Evolutionary conservation across 768 basidiomycete species (phyloP), one percentile per base, ranked within the genome.

Genomic region (Pleurotus sapidus): DNA sequence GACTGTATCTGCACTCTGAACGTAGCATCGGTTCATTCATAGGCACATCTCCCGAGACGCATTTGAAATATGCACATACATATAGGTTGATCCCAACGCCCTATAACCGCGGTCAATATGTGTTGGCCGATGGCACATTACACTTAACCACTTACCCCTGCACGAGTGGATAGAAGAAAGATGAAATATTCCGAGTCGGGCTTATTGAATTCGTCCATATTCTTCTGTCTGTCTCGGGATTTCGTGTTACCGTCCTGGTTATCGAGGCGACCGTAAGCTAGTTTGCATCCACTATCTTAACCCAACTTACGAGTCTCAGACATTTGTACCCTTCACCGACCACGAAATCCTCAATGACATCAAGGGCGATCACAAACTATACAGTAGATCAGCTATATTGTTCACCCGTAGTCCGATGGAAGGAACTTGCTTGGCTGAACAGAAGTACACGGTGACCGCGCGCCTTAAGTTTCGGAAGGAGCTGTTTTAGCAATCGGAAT

Each of bases 201-300:
- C 39, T 83, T 86, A 71, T 99, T 98, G 78, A 91, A 99, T 60
- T 87, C 86, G 63, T 99, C 97, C 87, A 99, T 97, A 48, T 85
- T 87, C 68, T 92, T 93, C 69, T 99, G 97, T 20, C 97, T 83
- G n/a, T 84, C 83, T 3, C 78, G 76, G 63, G 91, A 87, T 68
- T 90, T 90, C 3, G 94, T 95, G 59, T 84, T 87, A 9, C 97
- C 97, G 67, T 98, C 96, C 91, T 96, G 63, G 1, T 62, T 59
- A 17, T 45, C 42, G 17, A 59, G 42, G 43, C 6, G 43, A 57
- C 54, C 61, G 38, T 18, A 30, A 34, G 25, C 30, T 15, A 53
- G 12, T 43, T 49, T 18, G 20, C 18, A 18, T 25, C 46, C 43
- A 30, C 49, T 49, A 40, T 17, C 15, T 5, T 40, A 47, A 34